These are phyloP conservation scores for Cichorium intybus DNA, from an alignment of 140 eudicot genomes.

Conservation along the genomic window DNA sequence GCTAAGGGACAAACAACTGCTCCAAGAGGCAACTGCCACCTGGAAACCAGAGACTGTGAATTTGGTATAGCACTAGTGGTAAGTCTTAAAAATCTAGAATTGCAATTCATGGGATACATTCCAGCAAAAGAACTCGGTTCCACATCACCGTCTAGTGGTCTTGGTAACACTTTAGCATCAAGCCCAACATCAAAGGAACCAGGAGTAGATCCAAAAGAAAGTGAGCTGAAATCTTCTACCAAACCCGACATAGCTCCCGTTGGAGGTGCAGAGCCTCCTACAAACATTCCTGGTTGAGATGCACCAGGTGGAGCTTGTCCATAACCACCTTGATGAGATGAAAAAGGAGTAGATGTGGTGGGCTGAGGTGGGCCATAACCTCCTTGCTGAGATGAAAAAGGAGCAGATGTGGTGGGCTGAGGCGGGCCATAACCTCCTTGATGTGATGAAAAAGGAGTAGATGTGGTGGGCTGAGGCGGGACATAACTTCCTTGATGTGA, in stretches of 20 bases:
- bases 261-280: conserved; percentile 68
- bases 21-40: conserved; percentile 99
- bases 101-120: conserved; percentile 79
- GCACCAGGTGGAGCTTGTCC: conserved; percentile 51
- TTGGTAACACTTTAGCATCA: conserved; percentile 71
- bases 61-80: conserved; percentile 86
- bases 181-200: conserved; percentile 86
- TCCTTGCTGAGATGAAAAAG: conserved; percentile 54
- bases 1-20: conserved; percentile 99
- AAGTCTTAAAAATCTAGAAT: conserved; percentile 73
- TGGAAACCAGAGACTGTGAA: conserved; percentile 89
- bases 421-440: conserved; percentile 61
- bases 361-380: conserved; percentile 58
- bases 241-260: conserved; percentile 51
- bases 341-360: conserved; percentile 39
- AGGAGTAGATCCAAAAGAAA: conserved; percentile 73
- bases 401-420: conserved; percentile 39
- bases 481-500: conserved; percentile 54
- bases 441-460: conserved; percentile 45
- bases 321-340: conserved; percentile 59
- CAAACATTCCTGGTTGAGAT: conserved; percentile 44
- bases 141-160: conserved; percentile 92
- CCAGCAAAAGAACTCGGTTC: conserved; percentile 69
- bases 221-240: conserved; percentile 85
- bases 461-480: conserved; percentile 43